A percentile compares a stretch with the other conserved stretches of the same genome.
Conservation (phyloP, 2,329 filamentous ascomycete genomes). For the Colletotrichum gigasporum region DNA sequence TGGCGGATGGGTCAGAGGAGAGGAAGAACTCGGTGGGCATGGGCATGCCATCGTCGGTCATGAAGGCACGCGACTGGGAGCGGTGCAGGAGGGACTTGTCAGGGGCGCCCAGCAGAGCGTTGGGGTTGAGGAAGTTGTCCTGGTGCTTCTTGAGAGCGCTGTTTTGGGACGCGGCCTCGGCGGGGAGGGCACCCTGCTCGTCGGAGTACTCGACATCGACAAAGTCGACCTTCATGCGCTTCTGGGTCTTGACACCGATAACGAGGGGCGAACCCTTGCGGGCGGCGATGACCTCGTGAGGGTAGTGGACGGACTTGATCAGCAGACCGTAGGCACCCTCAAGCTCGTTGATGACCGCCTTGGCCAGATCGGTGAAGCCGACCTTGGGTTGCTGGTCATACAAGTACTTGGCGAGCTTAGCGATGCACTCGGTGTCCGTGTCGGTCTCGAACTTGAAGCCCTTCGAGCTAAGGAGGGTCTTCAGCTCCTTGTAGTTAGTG, state of each 20-base stretch:
- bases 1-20: slow-evolving; percentile 96
- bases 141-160: slow-evolving; percentile 92
- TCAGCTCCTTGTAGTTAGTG: slow-evolving; percentile 99
- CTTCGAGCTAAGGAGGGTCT: slow-evolving; percentile 90
- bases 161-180: slow-evolving; percentile 95
- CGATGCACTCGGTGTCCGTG: slow-evolving; percentile 99
- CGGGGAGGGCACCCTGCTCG: slow-evolving; percentile 83
- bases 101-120: slow-evolving; percentile 81
- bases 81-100: slow-evolving; percentile 99
- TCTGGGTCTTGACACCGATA: slow-evolving; percentile 94
- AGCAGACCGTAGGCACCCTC: slow-evolving; percentile 97
- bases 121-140: slow-evolving; percentile 72
- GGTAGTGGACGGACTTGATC: slow-evolving; percentile 98
- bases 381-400: slow-evolving; percentile 94
- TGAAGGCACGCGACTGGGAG: slow-evolving; percentile 97
- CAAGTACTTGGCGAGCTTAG: slow-evolving; percentile 98
- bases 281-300: slow-evolving; percentile 96
- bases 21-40: slow-evolving; percentile 99
- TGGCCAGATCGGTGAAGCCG: slow-evolving; percentile 95
- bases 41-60: slow-evolving; percentile 97
- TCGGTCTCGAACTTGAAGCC: slow-evolving; percentile 99
- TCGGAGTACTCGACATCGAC: slow-evolving; percentile 98
- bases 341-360: slow-evolving; percentile 98
- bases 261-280: slow-evolving; percentile 98
- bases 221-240: slow-evolving; percentile 99